A percentile compares a stretch with the other conserved stretches of the same genome.
These are phyloP conservation scores for Scheffersomyces titani DNA, from an alignment of 1,139 yeast genomes.

Conservation along the genomic window DNA sequence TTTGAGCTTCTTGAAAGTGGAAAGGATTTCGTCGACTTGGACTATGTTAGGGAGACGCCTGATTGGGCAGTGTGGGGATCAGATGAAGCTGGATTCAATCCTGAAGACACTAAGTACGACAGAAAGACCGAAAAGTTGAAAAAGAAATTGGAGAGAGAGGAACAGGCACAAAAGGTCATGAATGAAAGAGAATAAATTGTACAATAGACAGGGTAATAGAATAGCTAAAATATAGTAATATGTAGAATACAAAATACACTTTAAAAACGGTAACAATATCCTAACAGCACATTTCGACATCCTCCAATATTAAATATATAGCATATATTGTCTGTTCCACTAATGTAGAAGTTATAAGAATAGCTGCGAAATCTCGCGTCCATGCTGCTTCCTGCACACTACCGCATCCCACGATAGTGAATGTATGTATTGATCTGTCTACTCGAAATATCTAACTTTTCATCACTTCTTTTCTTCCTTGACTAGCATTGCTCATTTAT, in stretches of 20 bases:
- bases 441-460: too few species aligned
- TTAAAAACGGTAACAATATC: too few species aligned
- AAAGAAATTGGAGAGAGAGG: conserved; percentile 45
- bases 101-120: conserved; percentile 71
- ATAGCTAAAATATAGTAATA: neutral
- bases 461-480: neutral
- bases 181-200: conserved; percentile 1
- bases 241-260: too few species aligned
- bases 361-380: neutral
- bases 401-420: neutral
- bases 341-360: neutral
- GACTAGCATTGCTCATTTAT: neutral
- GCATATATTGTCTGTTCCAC: neutral
- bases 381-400: neutral
- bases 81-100: conserved; percentile 84
- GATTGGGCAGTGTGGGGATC: conserved; percentile 92
- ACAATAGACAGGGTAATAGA: neutral
- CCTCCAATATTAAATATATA: too few species aligned
- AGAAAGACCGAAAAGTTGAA: conserved; percentile 66
- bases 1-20: conserved; percentile 71
- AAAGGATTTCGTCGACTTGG: conserved; percentile 70
- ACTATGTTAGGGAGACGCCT: conserved; percentile 80
- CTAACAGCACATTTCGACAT: too few species aligned
- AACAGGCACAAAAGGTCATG: conserved; percentile 10
- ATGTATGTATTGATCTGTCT: neutral